These are phyloP conservation scores for Beauveria pseudobassiana DNA, from an alignment of 2,329 filamentous ascomycete genomes.

Conservation along the genomic window DNA sequence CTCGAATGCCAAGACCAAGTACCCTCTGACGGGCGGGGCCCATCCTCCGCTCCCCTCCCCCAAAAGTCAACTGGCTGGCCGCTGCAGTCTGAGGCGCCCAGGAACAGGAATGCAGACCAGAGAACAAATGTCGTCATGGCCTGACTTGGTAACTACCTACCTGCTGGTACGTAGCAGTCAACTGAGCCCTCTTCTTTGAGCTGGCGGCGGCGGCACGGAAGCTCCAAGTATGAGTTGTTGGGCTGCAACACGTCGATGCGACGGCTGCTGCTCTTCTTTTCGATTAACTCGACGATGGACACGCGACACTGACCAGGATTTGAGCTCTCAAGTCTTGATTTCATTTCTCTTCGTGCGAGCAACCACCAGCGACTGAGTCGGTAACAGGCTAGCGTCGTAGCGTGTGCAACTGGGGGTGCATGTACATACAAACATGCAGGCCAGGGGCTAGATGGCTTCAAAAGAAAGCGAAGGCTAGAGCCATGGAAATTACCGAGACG, in stretches of 20 bases:
- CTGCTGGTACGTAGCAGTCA: no score
- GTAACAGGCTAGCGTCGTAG: no score
- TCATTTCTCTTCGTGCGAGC: not conserved
- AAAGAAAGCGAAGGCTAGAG: not conserved
- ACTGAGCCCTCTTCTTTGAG: not conserved
- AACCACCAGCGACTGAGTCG: no score
- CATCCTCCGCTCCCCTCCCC: no score
- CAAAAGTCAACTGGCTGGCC: not conserved
- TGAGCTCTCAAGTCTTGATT: not conserved
- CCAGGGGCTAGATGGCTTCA: not conserved
- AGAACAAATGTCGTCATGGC: not conserved
- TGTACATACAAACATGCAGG: not conserved
- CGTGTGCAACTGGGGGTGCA: not conserved
- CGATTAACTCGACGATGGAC: not conserved
- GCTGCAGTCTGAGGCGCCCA: not conserved
- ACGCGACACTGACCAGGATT: not conserved
- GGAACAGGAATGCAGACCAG: not conserved
- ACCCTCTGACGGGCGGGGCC: not conserved
- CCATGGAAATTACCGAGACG: not conserved
- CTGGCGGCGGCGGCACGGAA: not conserved
- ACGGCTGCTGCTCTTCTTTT: not conserved
- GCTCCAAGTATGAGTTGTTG: not conserved
- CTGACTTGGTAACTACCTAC: not conserved
- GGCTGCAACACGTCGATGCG: no score
- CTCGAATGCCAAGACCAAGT: conserved; percentile 8